Evolutionary conservation across 441 rosid genomes (phyloP).

Genomic region (Biscutella laevigata): DNA sequence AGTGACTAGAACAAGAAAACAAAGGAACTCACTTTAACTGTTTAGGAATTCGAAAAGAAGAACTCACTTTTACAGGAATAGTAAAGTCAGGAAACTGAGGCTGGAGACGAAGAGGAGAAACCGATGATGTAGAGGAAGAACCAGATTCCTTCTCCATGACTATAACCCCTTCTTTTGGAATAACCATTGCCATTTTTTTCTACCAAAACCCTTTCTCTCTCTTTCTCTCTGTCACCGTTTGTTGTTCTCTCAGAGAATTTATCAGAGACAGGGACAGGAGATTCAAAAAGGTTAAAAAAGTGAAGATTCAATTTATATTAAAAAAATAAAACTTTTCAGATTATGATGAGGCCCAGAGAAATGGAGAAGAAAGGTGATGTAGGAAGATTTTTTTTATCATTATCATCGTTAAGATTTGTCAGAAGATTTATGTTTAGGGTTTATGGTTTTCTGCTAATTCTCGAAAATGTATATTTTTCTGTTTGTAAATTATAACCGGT

Average conservation of each 20-base stretch:
- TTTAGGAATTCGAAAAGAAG: not conserved
- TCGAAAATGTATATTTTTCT: too few species aligned
- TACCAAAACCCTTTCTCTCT: constrained; percentile 39
- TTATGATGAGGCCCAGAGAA: too few species aligned
- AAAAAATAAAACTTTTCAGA: too few species aligned
- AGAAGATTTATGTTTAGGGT: too few species aligned
- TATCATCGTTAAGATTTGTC: too few species aligned
- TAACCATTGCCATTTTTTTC: constrained; percentile 36
- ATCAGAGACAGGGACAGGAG: constrained; percentile 17
- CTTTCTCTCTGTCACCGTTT: constrained; percentile 34
- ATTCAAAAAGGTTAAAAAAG: constrained; percentile 12
- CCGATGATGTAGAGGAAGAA: constrained; percentile 19
- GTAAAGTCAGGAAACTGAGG: constrained; percentile 54
- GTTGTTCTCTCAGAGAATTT: constrained; percentile 9
- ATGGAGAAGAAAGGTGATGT: too few species aligned
- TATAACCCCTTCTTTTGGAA: constrained; percentile 48
- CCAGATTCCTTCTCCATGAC: constrained; percentile 38
- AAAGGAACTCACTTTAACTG: not conserved
- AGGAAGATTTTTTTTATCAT: too few species aligned
- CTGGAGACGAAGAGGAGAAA: constrained; percentile 41
- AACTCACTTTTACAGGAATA: constrained; percentile 37
- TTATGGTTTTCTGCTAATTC: too few species aligned
- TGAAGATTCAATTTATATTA: constrained; percentile 16
- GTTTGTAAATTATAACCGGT: too few species aligned
- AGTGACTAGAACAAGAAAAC: not conserved